These are phyloP conservation scores for Huntiella abstrusa DNA, from an alignment of 2,329 filamentous ascomycete species.

Conservation along the genomic window DNA sequence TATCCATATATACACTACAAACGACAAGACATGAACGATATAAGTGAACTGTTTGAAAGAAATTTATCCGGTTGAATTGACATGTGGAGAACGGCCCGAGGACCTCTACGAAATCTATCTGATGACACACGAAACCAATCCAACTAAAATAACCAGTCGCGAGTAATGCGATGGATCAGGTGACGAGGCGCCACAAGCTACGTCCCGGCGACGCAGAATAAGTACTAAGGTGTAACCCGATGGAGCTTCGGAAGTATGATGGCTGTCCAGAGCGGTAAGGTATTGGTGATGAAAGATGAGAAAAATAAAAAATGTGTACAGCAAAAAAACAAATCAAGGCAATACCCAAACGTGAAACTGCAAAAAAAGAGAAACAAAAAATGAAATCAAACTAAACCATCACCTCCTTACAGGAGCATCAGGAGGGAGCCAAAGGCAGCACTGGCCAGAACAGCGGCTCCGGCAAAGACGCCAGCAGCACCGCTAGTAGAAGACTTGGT, in stretches of 20 bases:
- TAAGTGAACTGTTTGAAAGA: too few species aligned
- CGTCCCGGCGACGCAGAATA: constrained; percentile 1
- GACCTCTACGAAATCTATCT: too few species aligned
- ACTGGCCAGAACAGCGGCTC: constrained; percentile 2
- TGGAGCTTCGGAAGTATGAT: background rate
- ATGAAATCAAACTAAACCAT: background rate
- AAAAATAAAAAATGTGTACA: constrained; percentile 7
- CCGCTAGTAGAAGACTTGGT: constrained; percentile 3
- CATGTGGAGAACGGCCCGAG: too few species aligned
- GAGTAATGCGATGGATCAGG: too few species aligned
- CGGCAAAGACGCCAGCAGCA: constrained; percentile 4
- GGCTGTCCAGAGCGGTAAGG: background rate
- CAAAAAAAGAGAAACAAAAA: background rate
- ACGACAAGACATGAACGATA: too few species aligned
- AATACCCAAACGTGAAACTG: background rate
- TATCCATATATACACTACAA: background rate
- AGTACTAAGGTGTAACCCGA: background rate
- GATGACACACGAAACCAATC: too few species aligned
- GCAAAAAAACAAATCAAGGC: constrained; percentile 6
- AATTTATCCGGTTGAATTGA: too few species aligned
- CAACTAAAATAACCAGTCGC: background rate
- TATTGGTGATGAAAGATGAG: background rate
- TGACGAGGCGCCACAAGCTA: background rate
- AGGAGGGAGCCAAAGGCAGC: constrained; percentile 4
- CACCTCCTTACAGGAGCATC: constrained; percentile 5